Conservation (phyloP, 1,139 yeast species). For the Diutina rugosa region DNA sequence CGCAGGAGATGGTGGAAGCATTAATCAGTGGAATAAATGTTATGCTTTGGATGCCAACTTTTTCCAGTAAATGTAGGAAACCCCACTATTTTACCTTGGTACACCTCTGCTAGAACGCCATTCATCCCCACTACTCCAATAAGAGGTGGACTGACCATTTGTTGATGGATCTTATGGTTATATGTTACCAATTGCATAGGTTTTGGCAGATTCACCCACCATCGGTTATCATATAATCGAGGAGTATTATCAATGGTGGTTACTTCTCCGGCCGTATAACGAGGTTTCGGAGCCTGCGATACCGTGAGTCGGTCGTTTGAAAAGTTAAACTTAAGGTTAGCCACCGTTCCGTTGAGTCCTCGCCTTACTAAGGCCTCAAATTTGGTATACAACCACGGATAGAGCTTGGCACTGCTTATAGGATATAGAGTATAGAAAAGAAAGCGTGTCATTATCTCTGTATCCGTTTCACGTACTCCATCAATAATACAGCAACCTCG, state of each 20-base stretch:
- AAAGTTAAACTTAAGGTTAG: background rate
- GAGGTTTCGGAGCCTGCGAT: background rate
- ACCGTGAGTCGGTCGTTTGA: background rate
- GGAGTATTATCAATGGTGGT: background rate
- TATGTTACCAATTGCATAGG: background rate
- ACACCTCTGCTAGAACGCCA: background rate
- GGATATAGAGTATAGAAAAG: conserved; percentile 20
- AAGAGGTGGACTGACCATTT: background rate
- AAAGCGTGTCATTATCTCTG: conserved; percentile 5
- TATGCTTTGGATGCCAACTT: background rate
- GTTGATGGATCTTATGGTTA: background rate
- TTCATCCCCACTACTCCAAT: background rate
- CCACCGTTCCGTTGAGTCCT: background rate
- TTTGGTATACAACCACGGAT: conserved; percentile 34
- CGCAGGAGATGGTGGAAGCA: background rate
- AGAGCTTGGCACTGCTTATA: conserved; percentile 27
- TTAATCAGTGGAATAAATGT: background rate
- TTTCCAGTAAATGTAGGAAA: background rate
- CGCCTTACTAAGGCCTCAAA: conserved; percentile 11
- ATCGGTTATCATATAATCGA: background rate
- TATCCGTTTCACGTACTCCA: background rate
- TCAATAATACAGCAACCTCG: conserved; percentile 3
- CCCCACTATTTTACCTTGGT: background rate
- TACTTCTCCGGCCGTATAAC: background rate
- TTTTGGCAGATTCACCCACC: background rate